Evolutionary conservation across 2,329 filamentous ascomycete genomes (phyloP).

Genomic region (Fusarium tanahbumbuense): DNA sequence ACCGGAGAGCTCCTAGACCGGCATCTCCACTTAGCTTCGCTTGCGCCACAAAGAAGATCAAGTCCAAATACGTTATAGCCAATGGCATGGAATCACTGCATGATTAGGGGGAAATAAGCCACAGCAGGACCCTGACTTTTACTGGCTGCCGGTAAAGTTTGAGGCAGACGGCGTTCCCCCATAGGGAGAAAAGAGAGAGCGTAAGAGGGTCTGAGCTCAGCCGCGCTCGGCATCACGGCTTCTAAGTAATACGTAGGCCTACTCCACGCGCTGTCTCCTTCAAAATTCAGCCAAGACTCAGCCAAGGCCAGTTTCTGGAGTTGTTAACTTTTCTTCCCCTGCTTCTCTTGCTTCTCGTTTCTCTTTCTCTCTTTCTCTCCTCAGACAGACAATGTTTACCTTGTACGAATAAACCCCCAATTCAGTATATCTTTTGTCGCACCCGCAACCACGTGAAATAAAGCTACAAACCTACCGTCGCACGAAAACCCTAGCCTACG

Average conservation of each 20-base stretch:
- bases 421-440: not conserved
- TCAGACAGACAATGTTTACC: constrained; percentile 38
- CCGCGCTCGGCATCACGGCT: constrained; percentile 48
- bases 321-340: constrained; percentile 9
- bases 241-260: constrained; percentile 43
- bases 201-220: constrained; percentile 41
- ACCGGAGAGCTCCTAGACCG: constrained; percentile 29
- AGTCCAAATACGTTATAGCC: constrained; percentile 8
- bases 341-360: constrained; percentile 19
- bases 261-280: constrained; percentile 44
- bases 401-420: constrained; percentile 33
- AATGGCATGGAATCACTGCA: constrained; percentile 9
- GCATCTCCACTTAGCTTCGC: constrained; percentile 19
- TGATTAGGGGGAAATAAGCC: constrained; percentile 39
- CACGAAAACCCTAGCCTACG: constrained; percentile 9
- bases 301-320: constrained; percentile 32
- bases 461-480: constrained; percentile 2
- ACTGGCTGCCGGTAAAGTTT: constrained; percentile 21
- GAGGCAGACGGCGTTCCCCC: constrained; percentile 28
- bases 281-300: constrained; percentile 40
- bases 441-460: not conserved
- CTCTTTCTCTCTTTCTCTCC: constrained; percentile 8
- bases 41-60: constrained; percentile 15
- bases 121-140: constrained; percentile 41
- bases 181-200: constrained; percentile 31